These are phyloP conservation scores for Castanea crenata DNA, from an alignment of 306 rosid genomes.

Conservation along the genomic window DNA sequence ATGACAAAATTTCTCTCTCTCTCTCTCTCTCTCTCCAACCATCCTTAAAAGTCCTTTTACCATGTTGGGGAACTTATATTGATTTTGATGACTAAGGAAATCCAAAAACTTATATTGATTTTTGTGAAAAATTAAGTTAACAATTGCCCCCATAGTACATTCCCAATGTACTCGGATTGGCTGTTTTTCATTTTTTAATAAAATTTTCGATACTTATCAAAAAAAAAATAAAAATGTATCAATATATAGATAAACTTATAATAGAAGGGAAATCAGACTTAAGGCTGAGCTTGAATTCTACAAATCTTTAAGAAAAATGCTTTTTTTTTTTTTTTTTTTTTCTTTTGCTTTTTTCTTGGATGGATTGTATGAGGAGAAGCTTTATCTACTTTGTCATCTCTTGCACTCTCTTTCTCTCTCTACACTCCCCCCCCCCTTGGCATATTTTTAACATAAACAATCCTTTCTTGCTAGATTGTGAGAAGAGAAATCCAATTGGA, in stretches of 20 bases:
- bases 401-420: background rate
- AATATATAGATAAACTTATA: background rate
- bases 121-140: no score
- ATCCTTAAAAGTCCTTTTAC: background rate
- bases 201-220: no score
- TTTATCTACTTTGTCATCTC: background rate
- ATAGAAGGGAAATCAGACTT: background rate
- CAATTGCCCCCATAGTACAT: no score
- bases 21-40: background rate
- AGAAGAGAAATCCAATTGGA: background rate
- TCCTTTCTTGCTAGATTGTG: background rate
- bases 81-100: background rate
- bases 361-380: background rate
- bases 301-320: background rate
- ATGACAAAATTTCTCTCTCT: slow-evolving; percentile 2
- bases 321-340: background rate
- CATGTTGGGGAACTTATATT: background rate
- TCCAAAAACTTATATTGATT: no score
- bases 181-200: no score
- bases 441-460: background rate
- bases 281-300: background rate
- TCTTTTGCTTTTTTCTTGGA: background rate
- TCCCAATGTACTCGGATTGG: no score
- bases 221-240: no score
- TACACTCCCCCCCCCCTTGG: no score